Evolutionary conservation across 768 basidiomycete species (phyloP), one percentile per base, ranked within the genome.

Genomic region (Psilocybe sp.): DNA sequence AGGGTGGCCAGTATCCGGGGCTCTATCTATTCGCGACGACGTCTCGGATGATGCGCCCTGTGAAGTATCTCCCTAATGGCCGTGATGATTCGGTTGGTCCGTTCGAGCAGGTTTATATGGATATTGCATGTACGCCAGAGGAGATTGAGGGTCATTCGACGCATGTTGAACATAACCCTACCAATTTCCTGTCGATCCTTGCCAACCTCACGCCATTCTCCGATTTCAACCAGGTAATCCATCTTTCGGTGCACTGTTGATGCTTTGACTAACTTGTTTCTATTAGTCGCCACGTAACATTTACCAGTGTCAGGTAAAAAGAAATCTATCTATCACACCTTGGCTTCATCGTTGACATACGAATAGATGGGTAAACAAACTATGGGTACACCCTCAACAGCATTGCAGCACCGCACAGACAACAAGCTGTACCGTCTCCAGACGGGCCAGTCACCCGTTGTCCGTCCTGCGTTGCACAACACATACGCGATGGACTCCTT

Each of bases 61-160:
- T 98, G 49, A 94, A 88, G 63, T 96, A 88, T 68, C 72, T 98
- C 37, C 74, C 76, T 49, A 98, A 98, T 64, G 89, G 88, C 16
- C 78, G 78, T 54, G 78, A 89, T 54, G 97, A 99, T 65, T 89
- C 90, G 65, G 78, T 98, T 47, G 97, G 97, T 3, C 80, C 96
- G 7, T 99, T 99, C 60, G 97, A 99, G 68, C 97, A 99, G 70
- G 97, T 98, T 5, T 99, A 98, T 65, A 93, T 98, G 92, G 92
- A 99, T 63, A 91, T 99, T 64, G 96, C 97, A 2, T 87, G 91
- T 60, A 90, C 82, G 47, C 86, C 85, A 3, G 85, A 87, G 58
- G 97, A 97, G 68, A 86, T 98, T 49, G 81, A 85, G 47, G 66
- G 71, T 48, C 83, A 78, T 6, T 88, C 92, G 15, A 89, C 90